Base-by-base conservation (phyloP, 2,329 filamentous ascomycete species). In the Sarocladium oryzae region DNA sequence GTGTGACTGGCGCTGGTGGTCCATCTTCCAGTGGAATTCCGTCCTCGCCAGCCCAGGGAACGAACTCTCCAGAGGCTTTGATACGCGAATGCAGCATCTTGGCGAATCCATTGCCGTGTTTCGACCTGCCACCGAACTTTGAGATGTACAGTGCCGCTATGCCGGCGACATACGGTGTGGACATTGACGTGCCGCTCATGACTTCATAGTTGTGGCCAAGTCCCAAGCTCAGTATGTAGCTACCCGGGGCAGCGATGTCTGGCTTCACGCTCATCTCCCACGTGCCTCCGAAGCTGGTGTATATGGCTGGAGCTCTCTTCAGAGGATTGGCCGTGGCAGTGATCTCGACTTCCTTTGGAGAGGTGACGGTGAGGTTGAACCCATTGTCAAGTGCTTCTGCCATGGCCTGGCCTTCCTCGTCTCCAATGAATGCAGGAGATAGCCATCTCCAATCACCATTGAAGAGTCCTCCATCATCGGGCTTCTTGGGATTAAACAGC, bases 161-260 rank as follows among this genome's bases (percentile, higher is more conserved):
- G 32, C 70, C 73, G 24, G 72, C 70, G 7, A 73, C 61, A 48
- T 72, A 72, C 1, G 73, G 73, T 24, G 67, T 69, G 4, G 73
- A 69, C 74, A 78, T 76, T 1, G 70, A 74, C 0, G 74, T 78
- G 37, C 75, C 75, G 38, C 65, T 69, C 37, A 70, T 61, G 4
- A 74, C 61, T 13, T 63, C 65, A 53, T 73, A 77, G 7, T 33
- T 35, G 5, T 55, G 57, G 18, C 66, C 56, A 1, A 67, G 66
- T 49, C 66, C 71, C 6, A 73, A 73, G 18, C 68, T 72, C 40
- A 73, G 64, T 50, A 77, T 76, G 36, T 67, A 62, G 36, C 66
- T 66, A 33, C 73, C 71, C 2, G 71, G 70, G 0, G 69, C 64
- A 23, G 67, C 66, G 30, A 74, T 55, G 49, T 74, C 66, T 4